phyloP scores from a whole-genome alignment of 2,329 filamentous ascomycete genomes.

The Colletotrichum sp. region DNA sequence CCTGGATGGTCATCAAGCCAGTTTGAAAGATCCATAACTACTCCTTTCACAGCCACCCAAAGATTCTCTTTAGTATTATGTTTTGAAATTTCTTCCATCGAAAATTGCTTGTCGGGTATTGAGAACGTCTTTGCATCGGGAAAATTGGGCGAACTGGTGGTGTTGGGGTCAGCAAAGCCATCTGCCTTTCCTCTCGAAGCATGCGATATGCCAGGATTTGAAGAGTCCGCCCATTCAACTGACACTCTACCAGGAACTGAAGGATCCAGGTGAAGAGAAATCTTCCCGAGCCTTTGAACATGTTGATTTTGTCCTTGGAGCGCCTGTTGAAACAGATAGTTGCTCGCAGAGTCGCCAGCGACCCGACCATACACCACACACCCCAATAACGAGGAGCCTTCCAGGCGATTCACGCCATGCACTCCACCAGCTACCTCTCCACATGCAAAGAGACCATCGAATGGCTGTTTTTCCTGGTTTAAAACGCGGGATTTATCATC shows the following conservation, averaged over 20 bases:
- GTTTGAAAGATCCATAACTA: conserved; percentile 91
- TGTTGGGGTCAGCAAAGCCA: too few species aligned
- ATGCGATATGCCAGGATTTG: too few species aligned
- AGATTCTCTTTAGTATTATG: conserved; percentile 98
- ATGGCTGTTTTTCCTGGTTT: conserved; percentile 88
- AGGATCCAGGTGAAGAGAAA: conserved; percentile 97
- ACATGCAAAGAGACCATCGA: conserved; percentile 94
- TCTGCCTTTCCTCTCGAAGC: too few species aligned
- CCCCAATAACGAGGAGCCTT: conserved; percentile 93
- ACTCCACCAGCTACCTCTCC: conserved; percentile 98
- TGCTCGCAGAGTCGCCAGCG: conserved; percentile 91
- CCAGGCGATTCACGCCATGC: conserved; percentile 97
- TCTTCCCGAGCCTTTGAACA: conserved; percentile 87
- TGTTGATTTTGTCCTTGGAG: conserved; percentile 72
- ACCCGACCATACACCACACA: conserved; percentile 99
- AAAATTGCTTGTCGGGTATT: conserved; percentile 91
- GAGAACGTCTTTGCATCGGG: too few species aligned
- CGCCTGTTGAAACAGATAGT: conserved; percentile 94
- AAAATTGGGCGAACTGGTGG: too few species aligned
- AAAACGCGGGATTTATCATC: conserved; percentile 97
- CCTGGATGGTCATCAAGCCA: conserved; percentile 99
- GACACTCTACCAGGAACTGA: conserved; percentile 88
- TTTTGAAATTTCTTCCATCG: conserved; percentile 94
- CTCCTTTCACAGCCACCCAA: conserved; percentile 98
- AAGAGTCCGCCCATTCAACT: conserved; percentile 78